These are phyloP conservation scores for Phialocephala sp. DNA, from an alignment of 2,329 filamentous ascomycete genomes.

Conservation along the genomic window DNA sequence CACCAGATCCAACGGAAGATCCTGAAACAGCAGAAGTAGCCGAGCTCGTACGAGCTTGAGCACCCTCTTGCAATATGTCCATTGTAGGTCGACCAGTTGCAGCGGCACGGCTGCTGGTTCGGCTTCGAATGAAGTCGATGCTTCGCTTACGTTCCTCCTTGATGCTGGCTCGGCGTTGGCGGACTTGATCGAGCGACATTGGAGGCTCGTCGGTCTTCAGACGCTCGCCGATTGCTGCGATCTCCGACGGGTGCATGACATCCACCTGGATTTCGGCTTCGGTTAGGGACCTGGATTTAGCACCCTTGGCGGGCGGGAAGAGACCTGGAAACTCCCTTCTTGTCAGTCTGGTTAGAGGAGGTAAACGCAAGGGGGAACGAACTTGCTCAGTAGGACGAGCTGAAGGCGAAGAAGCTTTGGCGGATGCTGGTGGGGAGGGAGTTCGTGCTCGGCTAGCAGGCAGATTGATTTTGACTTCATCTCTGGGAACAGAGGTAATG, in stretches of 20 bases:
- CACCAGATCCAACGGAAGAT: not conserved
- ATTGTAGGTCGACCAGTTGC: no score
- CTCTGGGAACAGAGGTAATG: not conserved
- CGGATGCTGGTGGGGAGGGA: not conserved
- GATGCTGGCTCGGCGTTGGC: slow-evolving; percentile 27
- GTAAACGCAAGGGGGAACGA: not conserved
- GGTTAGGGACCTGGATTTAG: slow-evolving; percentile 26
- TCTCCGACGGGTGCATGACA: slow-evolving; percentile 12
- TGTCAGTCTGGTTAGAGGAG: not conserved
- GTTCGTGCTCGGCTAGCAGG: not conserved
- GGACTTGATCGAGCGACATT: slow-evolving; percentile 30
- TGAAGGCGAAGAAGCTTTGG: not conserved
- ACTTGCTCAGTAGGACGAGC: slow-evolving; percentile 12
- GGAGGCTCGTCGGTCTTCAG: slow-evolving; percentile 19
- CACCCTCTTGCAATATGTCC: no score
- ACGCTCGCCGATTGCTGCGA: slow-evolving; percentile 8
- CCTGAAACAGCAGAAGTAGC: not conserved
- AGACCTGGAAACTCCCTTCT: not conserved
- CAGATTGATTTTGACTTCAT: not conserved
- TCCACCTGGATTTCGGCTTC: slow-evolving; percentile 21
- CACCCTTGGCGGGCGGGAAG: not conserved
- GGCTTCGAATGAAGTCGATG: slow-evolving; percentile 30
- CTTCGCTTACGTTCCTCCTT: slow-evolving; percentile 27
- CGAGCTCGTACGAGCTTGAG: not conserved
- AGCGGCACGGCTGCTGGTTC: slow-evolving; percentile 22